Conservation (phyloP, 2,329 filamentous ascomycete species). For the Trichoderma pleuroti region DNA sequence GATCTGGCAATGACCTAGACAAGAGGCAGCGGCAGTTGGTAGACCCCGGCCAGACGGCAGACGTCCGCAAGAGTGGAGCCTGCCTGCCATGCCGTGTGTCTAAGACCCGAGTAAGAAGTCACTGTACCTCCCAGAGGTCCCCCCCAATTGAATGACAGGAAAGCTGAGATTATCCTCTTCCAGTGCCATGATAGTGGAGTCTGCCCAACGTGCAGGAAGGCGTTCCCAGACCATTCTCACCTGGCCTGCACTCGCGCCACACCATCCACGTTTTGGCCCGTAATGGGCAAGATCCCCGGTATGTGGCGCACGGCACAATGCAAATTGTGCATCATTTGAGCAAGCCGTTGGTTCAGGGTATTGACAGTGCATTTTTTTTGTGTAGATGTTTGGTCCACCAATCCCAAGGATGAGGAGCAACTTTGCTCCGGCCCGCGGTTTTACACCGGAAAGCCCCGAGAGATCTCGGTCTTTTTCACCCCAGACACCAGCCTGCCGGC, state of each 20-base stretch:
- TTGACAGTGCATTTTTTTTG: slow-evolving; percentile 24
- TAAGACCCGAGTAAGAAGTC: slow-evolving; percentile 45
- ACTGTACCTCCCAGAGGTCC: slow-evolving; percentile 22
- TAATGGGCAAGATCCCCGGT: slow-evolving; percentile 39
- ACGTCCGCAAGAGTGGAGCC: slow-evolving; percentile 47
- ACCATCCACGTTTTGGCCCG: slow-evolving; percentile 37
- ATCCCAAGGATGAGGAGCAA: slow-evolving; percentile 34
- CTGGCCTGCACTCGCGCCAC: slow-evolving; percentile 39
- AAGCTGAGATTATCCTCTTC: slow-evolving; percentile 28
- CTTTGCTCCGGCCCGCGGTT: slow-evolving; percentile 35
- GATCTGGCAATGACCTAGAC: slow-evolving; percentile 33
- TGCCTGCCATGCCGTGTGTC: slow-evolving; percentile 47
- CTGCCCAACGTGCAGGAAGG: slow-evolving; percentile 41
- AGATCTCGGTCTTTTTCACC: slow-evolving; percentile 37
- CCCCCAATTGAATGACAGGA: slow-evolving; percentile 15
- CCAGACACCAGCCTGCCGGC: slow-evolving; percentile 37
- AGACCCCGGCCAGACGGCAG: slow-evolving; percentile 45
- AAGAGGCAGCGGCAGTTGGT: slow-evolving; percentile 37
- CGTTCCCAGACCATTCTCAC: slow-evolving; percentile 40
- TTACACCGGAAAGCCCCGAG: slow-evolving; percentile 35
- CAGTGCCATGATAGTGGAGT: slow-evolving; percentile 42
- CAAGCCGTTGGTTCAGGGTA: slow-evolving; percentile 9
- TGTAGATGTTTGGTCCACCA: slow-evolving; percentile 38
- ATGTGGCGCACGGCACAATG: slow-evolving; percentile 25
- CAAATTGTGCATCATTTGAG: slow-evolving; percentile 2